These are phyloP conservation scores for Cyberlindnera euphorbiae DNA, from an alignment of 805 yeast species.

Conservation along the genomic window DNA sequence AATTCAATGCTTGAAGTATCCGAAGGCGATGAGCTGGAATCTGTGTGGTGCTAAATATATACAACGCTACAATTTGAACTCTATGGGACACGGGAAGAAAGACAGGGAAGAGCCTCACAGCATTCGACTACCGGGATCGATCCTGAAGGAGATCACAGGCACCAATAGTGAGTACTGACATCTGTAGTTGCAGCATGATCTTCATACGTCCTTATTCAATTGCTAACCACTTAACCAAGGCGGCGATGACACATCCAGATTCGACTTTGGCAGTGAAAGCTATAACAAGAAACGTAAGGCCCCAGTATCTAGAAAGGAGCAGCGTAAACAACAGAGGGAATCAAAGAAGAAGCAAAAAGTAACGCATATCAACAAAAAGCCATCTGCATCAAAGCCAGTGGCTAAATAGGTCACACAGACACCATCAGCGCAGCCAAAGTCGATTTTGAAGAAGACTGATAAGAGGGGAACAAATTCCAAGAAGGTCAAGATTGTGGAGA, in stretches of 20 bases:
- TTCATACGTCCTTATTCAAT: no score
- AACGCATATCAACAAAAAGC: constrained; percentile 8
- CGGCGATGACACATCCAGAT: constrained; percentile 38
- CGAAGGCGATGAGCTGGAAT: no score
- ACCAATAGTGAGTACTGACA: constrained; percentile 6
- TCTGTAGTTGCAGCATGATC: neutral
- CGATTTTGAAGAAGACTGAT: constrained; percentile 8
- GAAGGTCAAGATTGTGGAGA: constrained; percentile 6
- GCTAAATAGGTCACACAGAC: neutral
- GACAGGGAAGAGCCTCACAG: constrained; percentile 30
- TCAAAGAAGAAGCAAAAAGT: constrained; percentile 29
- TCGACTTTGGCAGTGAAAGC: constrained; percentile 21
- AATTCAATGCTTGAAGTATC: no score
- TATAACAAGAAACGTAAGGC: constrained; percentile 32
- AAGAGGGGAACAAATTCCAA: no score
- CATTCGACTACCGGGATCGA: constrained; percentile 51
- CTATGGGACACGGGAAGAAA: constrained; percentile 11
- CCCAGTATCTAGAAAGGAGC: constrained; percentile 36
- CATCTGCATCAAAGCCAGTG: no score
- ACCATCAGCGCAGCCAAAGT: constrained; percentile 7
- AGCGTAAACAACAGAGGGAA: constrained; percentile 36
- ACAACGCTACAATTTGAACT: no score
- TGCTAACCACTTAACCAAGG: no score
- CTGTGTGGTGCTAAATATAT: no score
- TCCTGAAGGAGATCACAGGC: constrained; percentile 49